Base-by-base conservation (phyloP, 1,139 yeast genomes). In the Lodderomyces beijingensis region DNA sequence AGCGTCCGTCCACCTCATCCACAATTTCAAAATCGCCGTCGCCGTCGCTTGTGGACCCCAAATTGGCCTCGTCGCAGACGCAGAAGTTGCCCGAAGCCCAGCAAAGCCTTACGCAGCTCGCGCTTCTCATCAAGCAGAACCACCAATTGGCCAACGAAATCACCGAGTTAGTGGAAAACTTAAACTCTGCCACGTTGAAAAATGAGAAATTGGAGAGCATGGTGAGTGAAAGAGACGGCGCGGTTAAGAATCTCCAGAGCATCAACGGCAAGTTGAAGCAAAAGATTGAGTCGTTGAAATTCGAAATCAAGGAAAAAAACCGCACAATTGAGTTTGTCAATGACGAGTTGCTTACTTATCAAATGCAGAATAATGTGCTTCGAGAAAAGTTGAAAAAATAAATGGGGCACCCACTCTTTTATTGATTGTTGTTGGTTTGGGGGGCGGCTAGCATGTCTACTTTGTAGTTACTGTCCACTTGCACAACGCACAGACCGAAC, bases 281-380 rank as follows among this genome's bases (percentile, higher is more conserved):
- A 3, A 65, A 56, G 34, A 44, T 70, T 15, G 51, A 47, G 6
- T 50, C 55, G 26, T 49, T 73, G 33, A 55, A 53, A n/a, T 67
- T 71, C 31, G 80, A 77, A 33, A 50, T 74, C 3, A 49, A 48
- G n/a, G 70, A 77, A 41, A 77, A 73, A 53, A 68, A 70, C 34
- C 70, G 71, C 41, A 70, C 78, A 10, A 65, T 78, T 16, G 87
- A 80, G 43, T 59, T 70, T 11, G 59, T 81, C 27, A 81, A 83
- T 43, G 94, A 86, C 51, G 93, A 84, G 44, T 57, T 81, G 11
- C 62, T 87, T 30, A 74, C 86, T 16, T 59, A 72, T 32, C 84
- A 79, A 47, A 78, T 87, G 33, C 93, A 83, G 51, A 72, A 76
- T 41, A 84, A 82, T 43, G 69, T 85, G 16, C 54, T 80, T 30